These are phyloP conservation scores for Serendipita sp. DNA, from an alignment of 768 basidiomycete species.

Conservation along the genomic window DNA sequence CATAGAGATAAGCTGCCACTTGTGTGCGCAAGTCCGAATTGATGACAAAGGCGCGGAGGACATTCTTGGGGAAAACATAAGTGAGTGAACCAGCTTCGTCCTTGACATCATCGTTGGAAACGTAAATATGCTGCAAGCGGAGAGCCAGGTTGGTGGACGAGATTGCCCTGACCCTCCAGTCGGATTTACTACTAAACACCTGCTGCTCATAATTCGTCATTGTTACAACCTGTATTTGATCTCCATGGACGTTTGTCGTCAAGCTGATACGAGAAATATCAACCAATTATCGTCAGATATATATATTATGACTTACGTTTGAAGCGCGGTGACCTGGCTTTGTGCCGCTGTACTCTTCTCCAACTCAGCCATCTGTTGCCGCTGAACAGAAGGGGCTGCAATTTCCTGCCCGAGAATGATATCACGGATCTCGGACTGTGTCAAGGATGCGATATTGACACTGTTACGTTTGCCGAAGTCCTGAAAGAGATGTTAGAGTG, in stretches of 20 bases:
- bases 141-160: conserved; percentile 91
- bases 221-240: conserved; percentile 86
- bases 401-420: conserved; percentile 99
- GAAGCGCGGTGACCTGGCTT: conserved; percentile 85
- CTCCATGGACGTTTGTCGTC: conserved; percentile 95
- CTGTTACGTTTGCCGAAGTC: conserved; percentile 99
- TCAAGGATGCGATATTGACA: conserved; percentile 95
- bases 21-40: conserved; percentile 92
- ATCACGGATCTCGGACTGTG: conserved; percentile 90
- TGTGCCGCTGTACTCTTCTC: conserved; percentile 94
- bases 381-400: conserved; percentile 82
- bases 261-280: conserved; percentile 28
- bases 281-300: not conserved
- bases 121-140: conserved; percentile 95
- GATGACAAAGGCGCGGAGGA: conserved; percentile 82
- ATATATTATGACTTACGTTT: conserved; percentile 39
- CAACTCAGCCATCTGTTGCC: conserved; percentile 98
- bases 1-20: conserved; percentile 87
- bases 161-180: conserved; percentile 98
- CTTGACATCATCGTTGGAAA: conserved; percentile 97
- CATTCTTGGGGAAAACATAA: conserved; percentile 93
- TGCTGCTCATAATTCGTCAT: conserved; percentile 98
- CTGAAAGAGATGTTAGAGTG: conserved; percentile 22
- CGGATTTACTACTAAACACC: conserved; percentile 98
- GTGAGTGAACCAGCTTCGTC: conserved; percentile 92